Percentiles rank a stretch among this genome's conserved stretches.
Evolutionary conservation across 805 yeast species (phyloP).

Genomic region (Limtongia smithiae): DNA sequence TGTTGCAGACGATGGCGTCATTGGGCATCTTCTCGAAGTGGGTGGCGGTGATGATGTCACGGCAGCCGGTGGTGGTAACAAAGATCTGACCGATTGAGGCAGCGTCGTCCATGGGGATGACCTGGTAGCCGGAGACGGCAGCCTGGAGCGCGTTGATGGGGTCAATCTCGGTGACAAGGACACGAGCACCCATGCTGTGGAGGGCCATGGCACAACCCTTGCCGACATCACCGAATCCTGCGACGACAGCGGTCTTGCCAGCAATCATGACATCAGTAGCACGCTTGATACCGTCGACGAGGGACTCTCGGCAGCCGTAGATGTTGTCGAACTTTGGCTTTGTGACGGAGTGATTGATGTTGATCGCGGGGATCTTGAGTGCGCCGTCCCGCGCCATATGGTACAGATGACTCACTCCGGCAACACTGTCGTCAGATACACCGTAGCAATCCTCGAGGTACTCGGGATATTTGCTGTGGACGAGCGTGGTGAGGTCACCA

Average conservation of each 20-base stretch:
- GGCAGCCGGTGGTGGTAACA: slow-evolving; percentile 99
- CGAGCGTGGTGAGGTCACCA: slow-evolving; percentile 96
- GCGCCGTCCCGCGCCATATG: slow-evolving; percentile 83
- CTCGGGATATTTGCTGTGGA: slow-evolving; percentile 97
- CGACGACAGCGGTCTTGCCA: slow-evolving; percentile 98
- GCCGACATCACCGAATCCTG: slow-evolving; percentile 99
- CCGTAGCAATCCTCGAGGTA: slow-evolving; percentile 94
- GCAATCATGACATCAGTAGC: slow-evolving; percentile 99
- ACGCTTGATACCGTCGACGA: slow-evolving; percentile 98
- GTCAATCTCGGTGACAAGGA: slow-evolving; percentile 93
- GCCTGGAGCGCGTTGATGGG: slow-evolving; percentile 99
- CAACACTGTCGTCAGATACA: slow-evolving; percentile 97
- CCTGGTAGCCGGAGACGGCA: slow-evolving; percentile 98
- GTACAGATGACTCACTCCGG: slow-evolving; percentile 99
- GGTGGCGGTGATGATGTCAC: slow-evolving; percentile 89
- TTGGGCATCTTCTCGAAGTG: slow-evolving; percentile 94
- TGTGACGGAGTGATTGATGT: slow-evolving; percentile 98
- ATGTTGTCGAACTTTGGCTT: slow-evolving; percentile 98
- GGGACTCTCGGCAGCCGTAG: slow-evolving; percentile 99
- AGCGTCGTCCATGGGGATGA: slow-evolving; percentile 90
- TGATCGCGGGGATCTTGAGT: slow-evolving; percentile 98
- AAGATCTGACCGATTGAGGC: slow-evolving; percentile 91
- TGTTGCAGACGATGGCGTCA: slow-evolving; percentile 99
- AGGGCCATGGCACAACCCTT: slow-evolving; percentile 99
- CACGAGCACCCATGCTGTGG: slow-evolving; percentile 99